Base-by-base conservation (phyloP, 495 filamentous ascomycete genomes). In the Alectoria sarmentosa region DNA sequence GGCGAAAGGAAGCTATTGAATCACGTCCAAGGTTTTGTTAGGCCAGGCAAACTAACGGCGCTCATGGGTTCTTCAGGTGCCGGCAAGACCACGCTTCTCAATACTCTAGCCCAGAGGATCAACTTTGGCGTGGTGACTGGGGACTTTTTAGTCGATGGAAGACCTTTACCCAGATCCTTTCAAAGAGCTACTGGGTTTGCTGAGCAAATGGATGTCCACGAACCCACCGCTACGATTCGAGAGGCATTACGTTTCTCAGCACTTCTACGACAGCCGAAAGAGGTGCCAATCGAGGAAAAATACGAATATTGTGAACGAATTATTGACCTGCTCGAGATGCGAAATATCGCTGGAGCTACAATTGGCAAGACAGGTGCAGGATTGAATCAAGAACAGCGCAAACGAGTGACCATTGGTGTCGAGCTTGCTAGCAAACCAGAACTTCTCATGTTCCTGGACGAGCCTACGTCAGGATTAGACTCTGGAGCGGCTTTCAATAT, bases 341-440 rank as follows among this genome's bases (percentile, higher is more conserved):
- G 91, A 70, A 81, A 86, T 28, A 87, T 94, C 62, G 90, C 90
- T 4, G 91, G 92, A 71, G 89, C 90, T 17, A 88, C 93, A 44
- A 92, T 96, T 61, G 92, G 92, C 7, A 81, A 82, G 2, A 85
- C 85, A 0, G 87, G 88, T 62, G 80, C 79, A 17, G 92, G 92
- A n/a, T 80, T 96, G 32, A 90, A 89, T 8, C 89, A 95, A n/a
- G 92, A 96, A 70, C 88, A 96, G 72, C 79, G 92, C 7, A 96
- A 96, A 75, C 86, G 90, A 38, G 89, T 96, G 5, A 96, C 91
- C 1, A 96, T 96, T 62, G 92, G 89, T 32, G 90, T 96, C 34
- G 91, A 96, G 71, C 79, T 95, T 17, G 91, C 90, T 6, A 89
- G 90, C 11, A 92, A 92, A 70, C 92, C 92, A 0, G 82, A 92